Evolutionary conservation across 805 yeast species (phyloP), one percentile per base, ranked within the genome.

Genomic region (Osmozyma mogii): DNA sequence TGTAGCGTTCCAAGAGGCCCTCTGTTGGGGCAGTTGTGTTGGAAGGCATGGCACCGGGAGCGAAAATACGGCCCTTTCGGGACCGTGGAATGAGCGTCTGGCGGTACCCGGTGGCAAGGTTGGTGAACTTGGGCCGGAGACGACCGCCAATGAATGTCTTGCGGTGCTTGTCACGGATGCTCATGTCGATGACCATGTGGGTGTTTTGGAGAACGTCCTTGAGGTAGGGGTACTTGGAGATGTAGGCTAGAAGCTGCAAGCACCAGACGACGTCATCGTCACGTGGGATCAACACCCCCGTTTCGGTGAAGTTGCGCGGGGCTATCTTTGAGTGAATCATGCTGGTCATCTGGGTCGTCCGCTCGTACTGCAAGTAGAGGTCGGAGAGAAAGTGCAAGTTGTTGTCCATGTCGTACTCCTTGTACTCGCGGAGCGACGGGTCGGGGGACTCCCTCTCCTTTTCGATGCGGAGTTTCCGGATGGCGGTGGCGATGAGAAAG

Each of bases 251-350:
- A 13, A 92, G 66, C 54, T 89, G 97, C 31, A 89, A 62, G 4
- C 95, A 81, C 95, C 96, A 87, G 21, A 85, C 78, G 11, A 89
- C 84, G 49, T 89, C 98, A 50, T 89, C 96, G 39, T 84, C 94
- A 33, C 84, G 72, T 1, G 96, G 96, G 5, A 87, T 70, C n/a
- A 88, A 68, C 14, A 78, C 75, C 2, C 95, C 94, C 24, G 80
- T 56, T 15, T 60, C 65, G 10, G 68, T 61, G 37, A 63, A 63
- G 31, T 43, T 57, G 28, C 70, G 35, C 3, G 53, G 55, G 1
- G 66, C 58, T 20, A 50, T 44, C 37, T 58, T 49, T 2, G 58
- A 38, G 34, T 52, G 55, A 15, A 50, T 40, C 27, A 52, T 36
- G 23, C 40, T 41, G 10, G 49, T 42, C 30, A 50, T 48, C 20